A percentile compares a stretch with the other conserved stretches of the same genome.
These are phyloP conservation scores for Lecanicillium sp. DNA, from an alignment of 2,329 filamentous ascomycete species.

Conservation along the genomic window DNA sequence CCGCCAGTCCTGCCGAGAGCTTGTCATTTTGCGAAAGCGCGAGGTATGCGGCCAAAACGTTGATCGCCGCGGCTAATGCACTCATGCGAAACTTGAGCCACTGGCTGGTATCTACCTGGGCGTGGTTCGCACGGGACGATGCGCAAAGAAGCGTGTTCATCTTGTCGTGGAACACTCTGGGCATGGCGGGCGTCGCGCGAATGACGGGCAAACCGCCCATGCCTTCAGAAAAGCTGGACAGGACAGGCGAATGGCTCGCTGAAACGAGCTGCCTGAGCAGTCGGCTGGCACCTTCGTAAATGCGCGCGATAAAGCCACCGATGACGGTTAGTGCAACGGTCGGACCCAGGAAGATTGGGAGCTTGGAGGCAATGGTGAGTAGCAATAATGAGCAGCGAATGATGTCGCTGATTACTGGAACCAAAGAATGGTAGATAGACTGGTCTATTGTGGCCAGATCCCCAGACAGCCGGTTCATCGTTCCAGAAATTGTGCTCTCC, in stretches of 20 bases:
- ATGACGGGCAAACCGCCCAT: slow-evolving; percentile 45
- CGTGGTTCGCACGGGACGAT: slow-evolving; percentile 39
- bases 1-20: slow-evolving; percentile 46
- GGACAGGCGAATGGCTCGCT: slow-evolving; percentile 45
- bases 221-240: slow-evolving; percentile 50
- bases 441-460: slow-evolving; percentile 49
- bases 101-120: slow-evolving; percentile 1
- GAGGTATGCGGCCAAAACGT: not conserved
- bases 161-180: slow-evolving; percentile 39
- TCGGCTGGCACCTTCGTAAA: slow-evolving; percentile 44
- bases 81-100: slow-evolving; percentile 8
- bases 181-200: slow-evolving; percentile 43
- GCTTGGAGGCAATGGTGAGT: slow-evolving; percentile 43
- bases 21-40: slow-evolving; percentile 20
- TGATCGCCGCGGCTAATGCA: not conserved
- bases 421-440: slow-evolving; percentile 2
- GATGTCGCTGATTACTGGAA: slow-evolving; percentile 2
- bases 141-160: slow-evolving; percentile 43
- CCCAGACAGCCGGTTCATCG: slow-evolving; percentile 49
- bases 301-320: slow-evolving; percentile 40
- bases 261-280: slow-evolving; percentile 40
- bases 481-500: slow-evolving; percentile 43
- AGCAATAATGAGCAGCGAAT: slow-evolving; percentile 24
- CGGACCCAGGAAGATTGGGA: slow-evolving; percentile 45
- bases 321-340: slow-evolving; percentile 38